These are phyloP conservation scores for Bacidia gigantensis DNA, from an alignment of 495 filamentous ascomycete species.

Conservation along the genomic window DNA sequence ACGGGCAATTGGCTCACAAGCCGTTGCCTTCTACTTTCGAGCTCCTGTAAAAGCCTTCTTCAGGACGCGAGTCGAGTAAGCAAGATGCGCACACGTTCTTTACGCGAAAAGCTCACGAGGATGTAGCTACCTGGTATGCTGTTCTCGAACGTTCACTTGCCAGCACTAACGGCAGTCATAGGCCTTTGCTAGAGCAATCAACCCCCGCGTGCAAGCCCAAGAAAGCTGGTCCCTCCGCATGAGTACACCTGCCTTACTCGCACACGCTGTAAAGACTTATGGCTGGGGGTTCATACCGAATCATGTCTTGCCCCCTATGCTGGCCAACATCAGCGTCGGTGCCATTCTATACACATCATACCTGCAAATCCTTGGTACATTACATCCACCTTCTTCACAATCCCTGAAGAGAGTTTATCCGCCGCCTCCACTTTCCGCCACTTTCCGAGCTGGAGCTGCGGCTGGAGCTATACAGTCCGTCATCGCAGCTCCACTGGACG, in stretches of 20 bases:
- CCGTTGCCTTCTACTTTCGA: conserved; percentile 78
- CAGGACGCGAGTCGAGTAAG: conserved; percentile 72
- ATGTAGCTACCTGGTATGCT: conserved; percentile 45
- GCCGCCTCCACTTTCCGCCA: conserved; percentile 47
- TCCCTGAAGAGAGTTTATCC: conserved; percentile 60
- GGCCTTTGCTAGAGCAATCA: conserved; percentile 56
- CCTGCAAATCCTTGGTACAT: conserved; percentile 57
- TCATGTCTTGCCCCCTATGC: conserved; percentile 71
- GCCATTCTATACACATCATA: conserved; percentile 81
- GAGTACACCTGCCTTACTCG: conserved; percentile 64
- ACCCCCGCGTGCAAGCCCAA: conserved; percentile 40
- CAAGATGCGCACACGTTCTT: conserved; percentile 26
- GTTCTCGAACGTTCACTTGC: not conserved
- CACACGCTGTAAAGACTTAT: conserved; percentile 62
- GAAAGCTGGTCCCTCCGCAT: conserved; percentile 54
- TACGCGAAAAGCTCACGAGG: conserved; percentile 17
- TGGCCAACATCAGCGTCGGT: conserved; percentile 77
- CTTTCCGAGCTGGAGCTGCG: conserved; percentile 63
- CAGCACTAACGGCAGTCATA: conserved; percentile 14
- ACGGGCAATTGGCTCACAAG: conserved; percentile 63
- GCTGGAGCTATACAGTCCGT: conserved; percentile 69
- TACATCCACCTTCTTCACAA: conserved; percentile 60
- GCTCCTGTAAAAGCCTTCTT: conserved; percentile 86
- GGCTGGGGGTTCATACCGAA: conserved; percentile 83
- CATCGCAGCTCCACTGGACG: conserved; percentile 77